Conservation (phyloP, 768 basidiomycete genomes). For the Suillus clintonianus region DNA sequence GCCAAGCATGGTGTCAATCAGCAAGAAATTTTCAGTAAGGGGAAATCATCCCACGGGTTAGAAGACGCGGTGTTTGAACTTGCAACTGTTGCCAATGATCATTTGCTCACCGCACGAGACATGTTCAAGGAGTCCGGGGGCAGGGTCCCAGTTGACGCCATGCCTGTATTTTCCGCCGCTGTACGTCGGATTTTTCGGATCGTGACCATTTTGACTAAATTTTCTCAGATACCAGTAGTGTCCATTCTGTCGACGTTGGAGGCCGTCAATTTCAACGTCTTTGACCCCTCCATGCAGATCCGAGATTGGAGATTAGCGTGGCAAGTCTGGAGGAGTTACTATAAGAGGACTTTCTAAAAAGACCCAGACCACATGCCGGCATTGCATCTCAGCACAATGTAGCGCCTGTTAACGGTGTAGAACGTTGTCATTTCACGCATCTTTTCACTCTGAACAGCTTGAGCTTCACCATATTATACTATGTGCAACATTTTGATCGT, state of each 20-base stretch:
- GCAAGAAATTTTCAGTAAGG: conserved; percentile 73
- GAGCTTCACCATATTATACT: conserved; percentile 1
- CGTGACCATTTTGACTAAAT: neutral
- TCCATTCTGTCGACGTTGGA: conserved; percentile 69
- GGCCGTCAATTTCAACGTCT: conserved; percentile 70
- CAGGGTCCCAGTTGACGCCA: conserved; percentile 55
- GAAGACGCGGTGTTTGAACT: conserved; percentile 83
- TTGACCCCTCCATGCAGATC: conserved; percentile 59
- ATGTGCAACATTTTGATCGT: neutral
- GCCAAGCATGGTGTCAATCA: conserved; percentile 76
- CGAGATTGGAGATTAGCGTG: conserved; percentile 80
- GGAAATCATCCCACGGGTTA: conserved; percentile 55
- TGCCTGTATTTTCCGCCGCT: conserved; percentile 73
- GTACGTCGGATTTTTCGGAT: conserved; percentile 45
- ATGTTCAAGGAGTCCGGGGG: conserved; percentile 60
- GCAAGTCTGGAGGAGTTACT: conserved; percentile 62
- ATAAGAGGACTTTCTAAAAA: conserved; percentile 39
- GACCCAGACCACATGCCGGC: conserved; percentile 29
- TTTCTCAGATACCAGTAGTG: conserved; percentile 61
- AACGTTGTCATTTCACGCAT: conserved; percentile 1
- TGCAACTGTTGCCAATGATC: conserved; percentile 79
- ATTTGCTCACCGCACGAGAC: conserved; percentile 71
- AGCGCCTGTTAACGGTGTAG: conserved; percentile 6
- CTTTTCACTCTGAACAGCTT: neutral
- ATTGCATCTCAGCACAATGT: conserved; percentile 15